Evolutionary conservation across 306 rosid species (phyloP).

Genomic region (Ceratonia siliqua): DNA sequence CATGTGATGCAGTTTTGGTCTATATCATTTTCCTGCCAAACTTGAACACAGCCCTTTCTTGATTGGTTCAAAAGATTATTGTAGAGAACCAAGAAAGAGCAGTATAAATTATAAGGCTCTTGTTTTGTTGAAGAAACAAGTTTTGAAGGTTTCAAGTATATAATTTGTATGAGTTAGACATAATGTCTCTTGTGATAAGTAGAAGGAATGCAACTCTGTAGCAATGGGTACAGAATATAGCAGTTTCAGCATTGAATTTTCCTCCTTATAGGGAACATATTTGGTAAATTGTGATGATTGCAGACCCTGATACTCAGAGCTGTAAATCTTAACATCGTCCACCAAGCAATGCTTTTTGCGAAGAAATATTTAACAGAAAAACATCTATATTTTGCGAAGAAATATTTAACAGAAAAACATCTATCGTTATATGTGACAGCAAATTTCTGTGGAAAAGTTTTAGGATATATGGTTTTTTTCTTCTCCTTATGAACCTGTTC

Average conservation of each 20-base stretch:
- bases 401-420: not conserved
- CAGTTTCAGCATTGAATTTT: not conserved
- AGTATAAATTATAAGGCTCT: not conserved
- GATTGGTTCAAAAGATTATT: constrained; percentile 1
- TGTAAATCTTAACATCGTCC: not conserved
- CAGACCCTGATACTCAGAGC: not conserved
- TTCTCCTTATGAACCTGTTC: constrained; percentile 24
- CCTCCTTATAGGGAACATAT: not conserved
- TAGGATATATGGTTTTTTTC: not conserved
- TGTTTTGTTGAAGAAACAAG: not conserved
- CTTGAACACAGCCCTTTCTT: not conserved
- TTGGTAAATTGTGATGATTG: not conserved
- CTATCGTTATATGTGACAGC: not conserved
- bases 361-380: not conserved
- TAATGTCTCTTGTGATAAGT: not conserved
- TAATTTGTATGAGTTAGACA: not conserved
- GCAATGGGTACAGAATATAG: not conserved
- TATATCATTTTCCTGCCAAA: not conserved
- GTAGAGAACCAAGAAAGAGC: constrained; percentile 16
- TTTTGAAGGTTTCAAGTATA: not conserved
- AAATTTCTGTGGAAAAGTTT: not conserved
- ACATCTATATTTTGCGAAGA: not conserved
- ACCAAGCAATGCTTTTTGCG: not conserved
- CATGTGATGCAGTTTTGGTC: not conserved
- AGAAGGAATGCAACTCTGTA: not conserved